These are phyloP conservation scores for Euphorbia pulcherrima DNA, from an alignment of 345 rosid genomes.

Conservation along the genomic window DNA sequence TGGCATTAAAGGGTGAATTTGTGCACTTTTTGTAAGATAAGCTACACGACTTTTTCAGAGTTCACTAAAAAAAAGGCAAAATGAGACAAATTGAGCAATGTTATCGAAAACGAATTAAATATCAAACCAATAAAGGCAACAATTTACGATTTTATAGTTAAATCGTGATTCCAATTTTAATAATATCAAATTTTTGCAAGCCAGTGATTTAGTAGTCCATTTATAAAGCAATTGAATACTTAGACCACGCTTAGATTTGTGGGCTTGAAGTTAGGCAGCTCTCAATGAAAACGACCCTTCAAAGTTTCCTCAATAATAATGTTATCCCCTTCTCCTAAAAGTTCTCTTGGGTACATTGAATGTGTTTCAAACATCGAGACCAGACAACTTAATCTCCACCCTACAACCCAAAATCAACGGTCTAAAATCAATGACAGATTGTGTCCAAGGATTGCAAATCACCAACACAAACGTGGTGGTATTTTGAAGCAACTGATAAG, in stretches of 20 bases:
- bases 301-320: slow-evolving; percentile 12
- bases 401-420: background rate
- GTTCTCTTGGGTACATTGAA: slow-evolving; percentile 6
- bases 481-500: background rate
- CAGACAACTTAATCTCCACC: background rate
- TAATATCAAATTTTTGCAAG: no score
- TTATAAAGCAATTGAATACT: no score
- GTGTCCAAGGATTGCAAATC: slow-evolving; percentile 5
- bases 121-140: no score
- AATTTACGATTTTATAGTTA: no score
- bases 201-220: no score
- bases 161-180: no score
- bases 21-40: no score
- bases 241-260: slow-evolving; percentile 13
- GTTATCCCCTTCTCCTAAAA: slow-evolving; percentile 3
- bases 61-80: no score
- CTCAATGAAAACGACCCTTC: slow-evolving; percentile 38
- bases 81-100: no score
- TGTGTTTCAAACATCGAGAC: background rate
- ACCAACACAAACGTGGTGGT: background rate
- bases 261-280: slow-evolving; percentile 43
- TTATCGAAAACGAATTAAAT: no score
- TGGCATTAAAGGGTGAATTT: no score
- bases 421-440: background rate
- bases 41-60: no score